Evolutionary conservation across 1,284 basidiomycete genomes (phyloP).

Genomic region (Melanopsichium pennsylvanicum): DNA sequence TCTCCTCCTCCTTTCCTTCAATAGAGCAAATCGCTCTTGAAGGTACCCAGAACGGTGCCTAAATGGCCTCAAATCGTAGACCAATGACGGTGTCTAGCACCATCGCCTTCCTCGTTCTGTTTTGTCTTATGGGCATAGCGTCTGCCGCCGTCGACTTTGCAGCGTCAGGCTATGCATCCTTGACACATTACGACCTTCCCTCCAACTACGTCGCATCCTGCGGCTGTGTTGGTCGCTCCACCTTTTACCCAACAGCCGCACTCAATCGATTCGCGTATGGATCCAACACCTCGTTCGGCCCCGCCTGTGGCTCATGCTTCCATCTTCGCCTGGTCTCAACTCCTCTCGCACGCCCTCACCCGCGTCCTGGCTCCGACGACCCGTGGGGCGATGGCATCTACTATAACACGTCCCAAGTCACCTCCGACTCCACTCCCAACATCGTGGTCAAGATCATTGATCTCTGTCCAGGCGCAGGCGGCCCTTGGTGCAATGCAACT

Average conservation of each 20-base stretch:
- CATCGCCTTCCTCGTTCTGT: not conserved
- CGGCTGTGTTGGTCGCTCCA: slow-evolving; percentile 49
- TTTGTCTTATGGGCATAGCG: not conserved
- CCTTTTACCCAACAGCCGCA: slow-evolving; percentile 51
- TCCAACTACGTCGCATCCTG: slow-evolving; percentile 52
- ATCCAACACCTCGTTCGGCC: slow-evolving; percentile 48
- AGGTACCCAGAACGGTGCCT: no score
- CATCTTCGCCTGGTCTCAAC: slow-evolving; percentile 46
- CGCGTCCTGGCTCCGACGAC: slow-evolving; percentile 8
- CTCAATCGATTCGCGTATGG: slow-evolving; percentile 49
- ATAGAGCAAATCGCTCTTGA: no score
- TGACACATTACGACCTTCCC: slow-evolving; percentile 59
- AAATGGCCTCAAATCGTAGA: not conserved
- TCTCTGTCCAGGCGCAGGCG: slow-evolving; percentile 43
- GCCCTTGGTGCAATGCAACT: slow-evolving; percentile 51
- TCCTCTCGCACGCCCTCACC: slow-evolving; percentile 36
- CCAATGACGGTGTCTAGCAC: not conserved
- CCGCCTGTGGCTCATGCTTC: slow-evolving; percentile 50
- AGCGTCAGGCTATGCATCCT: slow-evolving; percentile 39
- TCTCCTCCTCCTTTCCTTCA: no score
- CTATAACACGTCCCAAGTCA: slow-evolving; percentile 19
- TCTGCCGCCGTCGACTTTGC: slow-evolving; percentile 23
- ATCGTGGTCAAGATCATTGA: slow-evolving; percentile 57
- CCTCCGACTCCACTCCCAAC: slow-evolving; percentile 28
- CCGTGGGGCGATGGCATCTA: slow-evolving; percentile 48